Percentiles rank a stretch among this genome's conserved stretches.
phyloP scores from a whole-genome alignment of 2,329 filamentous ascomycete genomes.

The Pseudodiploospora longispora region DNA sequence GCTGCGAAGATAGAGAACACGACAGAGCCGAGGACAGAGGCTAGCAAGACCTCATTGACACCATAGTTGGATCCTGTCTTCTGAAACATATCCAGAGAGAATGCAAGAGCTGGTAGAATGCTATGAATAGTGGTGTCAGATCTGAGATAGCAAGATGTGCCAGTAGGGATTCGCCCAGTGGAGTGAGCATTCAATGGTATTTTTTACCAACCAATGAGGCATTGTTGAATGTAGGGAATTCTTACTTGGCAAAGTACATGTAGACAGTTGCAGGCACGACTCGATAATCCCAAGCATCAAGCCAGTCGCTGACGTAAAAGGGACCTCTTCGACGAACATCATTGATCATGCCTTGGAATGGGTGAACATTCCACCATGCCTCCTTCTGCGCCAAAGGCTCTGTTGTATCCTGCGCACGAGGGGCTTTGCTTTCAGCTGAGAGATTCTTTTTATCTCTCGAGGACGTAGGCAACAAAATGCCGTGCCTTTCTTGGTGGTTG shows the following conservation, averaged over 20 bases:
- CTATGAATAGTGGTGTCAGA: conserved; percentile 32
- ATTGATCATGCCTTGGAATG: conserved; percentile 73
- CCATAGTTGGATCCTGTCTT: conserved; percentile 80
- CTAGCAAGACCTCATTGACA: conserved; percentile 83
- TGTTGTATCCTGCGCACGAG: too few species aligned
- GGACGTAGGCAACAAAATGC: too few species aligned
- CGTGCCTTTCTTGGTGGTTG: too few species aligned
- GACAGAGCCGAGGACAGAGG: conserved; percentile 73
- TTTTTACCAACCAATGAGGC: too few species aligned
- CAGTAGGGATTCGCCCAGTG: conserved; percentile 3
- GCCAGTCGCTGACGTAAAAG: conserved; percentile 76
- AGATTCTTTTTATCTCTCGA: too few species aligned
- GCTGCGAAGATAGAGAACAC: conserved; percentile 74
- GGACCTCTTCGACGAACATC: conserved; percentile 68
- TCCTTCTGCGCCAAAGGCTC: conserved; percentile 4
- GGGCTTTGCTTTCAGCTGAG: too few species aligned
- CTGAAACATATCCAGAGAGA: conserved; percentile 88
- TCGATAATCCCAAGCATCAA: conserved; percentile 82
- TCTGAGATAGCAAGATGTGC: conserved; percentile 8
- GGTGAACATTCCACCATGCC: conserved; percentile 64
- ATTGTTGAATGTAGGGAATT: not conserved
- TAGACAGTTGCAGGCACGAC: conserved; percentile 82
- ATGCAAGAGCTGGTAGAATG: conserved; percentile 79
- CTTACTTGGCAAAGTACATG: conserved; percentile 92
- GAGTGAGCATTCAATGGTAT: too few species aligned